These are phyloP conservation scores for Lignosus rhinocerotis DNA, from an alignment of 1,284 basidiomycete species.

Conservation along the genomic window DNA sequence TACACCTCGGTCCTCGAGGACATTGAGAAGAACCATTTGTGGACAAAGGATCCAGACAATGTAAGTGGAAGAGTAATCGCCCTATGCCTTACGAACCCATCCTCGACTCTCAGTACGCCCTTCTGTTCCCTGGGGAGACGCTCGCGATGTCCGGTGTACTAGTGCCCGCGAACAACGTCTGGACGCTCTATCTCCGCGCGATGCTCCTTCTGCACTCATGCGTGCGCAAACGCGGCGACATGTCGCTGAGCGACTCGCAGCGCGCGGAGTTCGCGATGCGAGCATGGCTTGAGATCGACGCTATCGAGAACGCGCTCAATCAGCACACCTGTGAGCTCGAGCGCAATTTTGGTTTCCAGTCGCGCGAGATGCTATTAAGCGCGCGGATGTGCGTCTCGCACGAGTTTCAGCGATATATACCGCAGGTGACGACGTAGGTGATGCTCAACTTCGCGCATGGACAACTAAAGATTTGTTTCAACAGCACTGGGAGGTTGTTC, in stretches of 20 bases:
- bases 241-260: conserved; percentile 41
- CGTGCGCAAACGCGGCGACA: conserved; percentile 53
- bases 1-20: conserved; percentile 47
- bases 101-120: conserved; percentile 47
- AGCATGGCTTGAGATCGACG: conserved; percentile 72
- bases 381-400: conserved; percentile 70
- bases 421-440: conserved; percentile 57
- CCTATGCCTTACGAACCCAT: background rate
- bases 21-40: conserved; percentile 46
- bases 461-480: no score
- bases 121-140: conserved; percentile 68
- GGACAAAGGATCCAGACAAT: conserved; percentile 64
- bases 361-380: conserved; percentile 72
- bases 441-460: background rate
- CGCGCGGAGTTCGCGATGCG: conserved; percentile 62
- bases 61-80: conserved; percentile 40
- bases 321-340: conserved; percentile 67
- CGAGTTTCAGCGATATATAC: conserved; percentile 66
- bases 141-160: conserved; percentile 35
- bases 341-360: conserved; percentile 62
- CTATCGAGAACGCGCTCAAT: conserved; percentile 61
- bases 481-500: conserved; percentile 38
- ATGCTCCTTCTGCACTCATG: conserved; percentile 72
- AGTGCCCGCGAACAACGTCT: conserved; percentile 49
- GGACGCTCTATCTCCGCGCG: conserved; percentile 66